These are phyloP conservation scores for Diplodia scrobiculata DNA, from an alignment of 2,329 filamentous ascomycete genomes.

Conservation along the genomic window DNA sequence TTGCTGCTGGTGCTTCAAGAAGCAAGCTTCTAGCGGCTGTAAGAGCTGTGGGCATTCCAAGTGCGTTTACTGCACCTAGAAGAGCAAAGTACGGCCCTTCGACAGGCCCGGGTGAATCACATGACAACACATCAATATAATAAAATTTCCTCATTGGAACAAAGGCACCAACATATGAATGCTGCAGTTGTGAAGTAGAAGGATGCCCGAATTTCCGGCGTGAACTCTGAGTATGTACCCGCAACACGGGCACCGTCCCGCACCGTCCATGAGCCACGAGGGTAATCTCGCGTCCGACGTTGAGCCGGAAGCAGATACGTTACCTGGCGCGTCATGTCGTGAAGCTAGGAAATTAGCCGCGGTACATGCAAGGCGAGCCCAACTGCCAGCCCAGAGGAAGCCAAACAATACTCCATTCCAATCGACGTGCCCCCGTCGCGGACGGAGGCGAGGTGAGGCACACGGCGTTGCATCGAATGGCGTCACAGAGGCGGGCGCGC, in stretches of 20 bases:
- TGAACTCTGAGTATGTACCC: too few species aligned
- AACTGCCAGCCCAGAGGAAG: too few species aligned
- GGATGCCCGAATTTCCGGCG: too few species aligned
- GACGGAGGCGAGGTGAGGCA: not conserved
- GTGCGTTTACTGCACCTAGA: constrained; percentile 5
- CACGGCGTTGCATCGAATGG: not conserved
- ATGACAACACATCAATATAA: too few species aligned
- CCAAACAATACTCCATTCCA: not conserved
- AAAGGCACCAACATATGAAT: too few species aligned
- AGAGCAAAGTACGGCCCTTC: not conserved
- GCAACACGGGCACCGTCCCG: too few species aligned
- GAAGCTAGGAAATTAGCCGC: not conserved
- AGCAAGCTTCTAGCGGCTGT: not conserved
- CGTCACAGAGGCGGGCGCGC: constrained; percentile 1
- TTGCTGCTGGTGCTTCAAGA: constrained; percentile 17
- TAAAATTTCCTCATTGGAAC: too few species aligned
- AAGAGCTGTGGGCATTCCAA: not conserved
- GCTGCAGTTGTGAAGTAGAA: too few species aligned
- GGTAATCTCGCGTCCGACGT: constrained; percentile 17
- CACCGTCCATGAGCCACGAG: not conserved
- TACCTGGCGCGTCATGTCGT: not conserved
- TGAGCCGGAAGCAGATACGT: not conserved
- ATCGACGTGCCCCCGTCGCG: not conserved
- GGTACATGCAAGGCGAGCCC: not conserved
- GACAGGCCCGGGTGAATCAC: not conserved